A percentile compares a stretch with the other conserved stretches of the same genome.
These are phyloP conservation scores for Delonix regia DNA, from an alignment of 306 rosid genomes.

Conservation along the genomic window DNA sequence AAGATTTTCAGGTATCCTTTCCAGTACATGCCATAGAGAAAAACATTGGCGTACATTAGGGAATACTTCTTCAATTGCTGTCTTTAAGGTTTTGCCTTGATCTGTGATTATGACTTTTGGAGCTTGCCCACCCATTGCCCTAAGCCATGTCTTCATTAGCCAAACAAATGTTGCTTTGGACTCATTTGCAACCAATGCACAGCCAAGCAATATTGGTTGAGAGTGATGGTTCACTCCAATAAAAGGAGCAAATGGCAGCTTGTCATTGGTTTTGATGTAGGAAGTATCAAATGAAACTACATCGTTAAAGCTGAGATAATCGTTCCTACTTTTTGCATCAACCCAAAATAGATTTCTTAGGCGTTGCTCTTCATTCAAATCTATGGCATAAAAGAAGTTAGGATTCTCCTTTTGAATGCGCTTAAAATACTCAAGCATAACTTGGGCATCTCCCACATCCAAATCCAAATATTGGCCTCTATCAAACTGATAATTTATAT, in stretches of 20 bases:
- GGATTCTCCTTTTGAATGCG: slow-evolving; percentile 77
- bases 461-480: slow-evolving; percentile 70
- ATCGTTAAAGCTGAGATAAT: slow-evolving; percentile 72
- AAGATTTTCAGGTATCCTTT: slow-evolving; percentile 78
- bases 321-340: slow-evolving; percentile 81
- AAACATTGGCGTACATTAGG: slow-evolving; percentile 77
- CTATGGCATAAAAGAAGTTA: slow-evolving; percentile 78
- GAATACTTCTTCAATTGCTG: slow-evolving; percentile 79
- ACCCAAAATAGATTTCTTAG: slow-evolving; percentile 88
- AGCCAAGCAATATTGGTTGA: slow-evolving; percentile 87
- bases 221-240: slow-evolving; percentile 90
- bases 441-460: slow-evolving; percentile 88
- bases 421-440: slow-evolving; percentile 86
- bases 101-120: slow-evolving; percentile 81
- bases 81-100: slow-evolving; percentile 73
- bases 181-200: slow-evolving; percentile 82
- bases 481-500: slow-evolving; percentile 56
- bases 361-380: slow-evolving; percentile 83
- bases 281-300: slow-evolving; percentile 80
- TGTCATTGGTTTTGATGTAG: slow-evolving; percentile 72
- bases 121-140: slow-evolving; percentile 85
- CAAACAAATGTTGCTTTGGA: slow-evolving; percentile 76
- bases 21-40: slow-evolving; percentile 76
- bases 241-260: slow-evolving; percentile 87
- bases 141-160: slow-evolving; percentile 91